phyloP scores from a whole-genome alignment of 2,329 filamentous ascomycete genomes.

The Fusarium mundagurra region DNA sequence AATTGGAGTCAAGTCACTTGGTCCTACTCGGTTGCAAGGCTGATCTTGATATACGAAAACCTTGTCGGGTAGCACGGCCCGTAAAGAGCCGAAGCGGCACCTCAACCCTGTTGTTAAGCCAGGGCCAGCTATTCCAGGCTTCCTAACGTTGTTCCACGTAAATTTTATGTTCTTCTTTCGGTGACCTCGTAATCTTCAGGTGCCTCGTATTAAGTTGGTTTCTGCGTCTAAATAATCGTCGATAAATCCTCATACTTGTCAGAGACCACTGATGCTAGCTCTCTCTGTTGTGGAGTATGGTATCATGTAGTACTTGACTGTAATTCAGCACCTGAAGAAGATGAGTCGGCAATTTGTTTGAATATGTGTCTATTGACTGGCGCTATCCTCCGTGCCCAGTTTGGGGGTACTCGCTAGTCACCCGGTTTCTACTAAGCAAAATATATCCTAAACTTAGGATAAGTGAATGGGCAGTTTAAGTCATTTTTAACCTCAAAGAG shows the following conservation, averaged over 20 bases:
- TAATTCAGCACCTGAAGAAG: rapidly evolving
- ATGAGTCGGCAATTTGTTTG: neutral
- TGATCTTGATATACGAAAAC: rapidly evolving
- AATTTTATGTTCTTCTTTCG: rapidly evolving
- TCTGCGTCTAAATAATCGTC: rapidly evolving
- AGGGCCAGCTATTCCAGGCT: rapidly evolving
- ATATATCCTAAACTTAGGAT: rapidly evolving
- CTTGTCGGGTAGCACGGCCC: neutral
- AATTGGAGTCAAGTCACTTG: no score
- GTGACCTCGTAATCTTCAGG: rapidly evolving
- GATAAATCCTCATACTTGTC: rapidly evolving
- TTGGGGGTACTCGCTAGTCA: rapidly evolving
- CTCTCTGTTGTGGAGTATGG: rapidly evolving
- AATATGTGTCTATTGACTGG: neutral
- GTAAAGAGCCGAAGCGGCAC: neutral
- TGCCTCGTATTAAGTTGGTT: rapidly evolving
- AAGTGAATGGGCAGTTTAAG: rapidly evolving
- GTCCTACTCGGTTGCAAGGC: neutral
- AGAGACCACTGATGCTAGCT: rapidly evolving
- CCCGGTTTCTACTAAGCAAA: neutral
- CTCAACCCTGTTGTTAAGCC: no score
- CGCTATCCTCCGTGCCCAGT: rapidly evolving
- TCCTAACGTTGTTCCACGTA: rapidly evolving
- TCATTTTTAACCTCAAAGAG: rapidly evolving
- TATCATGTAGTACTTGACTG: no score